Percentiles rank a stretch among this genome's conserved stretches.
Conservation (phyloP, 2,329 filamentous ascomycete species). For the Rhytidhysteron rufulum region DNA sequence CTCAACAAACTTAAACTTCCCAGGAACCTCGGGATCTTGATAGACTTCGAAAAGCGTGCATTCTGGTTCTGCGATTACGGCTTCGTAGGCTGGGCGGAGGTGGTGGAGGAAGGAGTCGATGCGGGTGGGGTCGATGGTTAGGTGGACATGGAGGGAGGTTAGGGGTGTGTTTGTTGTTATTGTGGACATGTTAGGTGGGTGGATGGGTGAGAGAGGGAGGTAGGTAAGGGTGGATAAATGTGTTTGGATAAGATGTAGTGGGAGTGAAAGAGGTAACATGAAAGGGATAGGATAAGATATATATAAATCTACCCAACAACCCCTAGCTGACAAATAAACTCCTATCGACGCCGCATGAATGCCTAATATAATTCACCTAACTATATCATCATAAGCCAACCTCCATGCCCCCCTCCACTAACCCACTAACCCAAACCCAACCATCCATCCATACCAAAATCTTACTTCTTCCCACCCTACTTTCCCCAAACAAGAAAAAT, state of each 20-base stretch:
- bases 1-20: constrained; percentile 15
- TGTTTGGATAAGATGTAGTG: not conserved
- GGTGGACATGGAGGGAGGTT: constrained; percentile 15
- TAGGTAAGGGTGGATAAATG: not conserved
- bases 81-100: constrained; percentile 39
- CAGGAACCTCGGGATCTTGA: constrained; percentile 1
- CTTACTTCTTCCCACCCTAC: no score
- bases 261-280: not conserved
- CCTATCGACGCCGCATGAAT: no score
- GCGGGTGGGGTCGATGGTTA: constrained; percentile 23
- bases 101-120: constrained; percentile 25
- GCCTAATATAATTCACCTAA: no score
- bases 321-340: no score
- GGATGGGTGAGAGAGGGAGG: not conserved
- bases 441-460: no score
- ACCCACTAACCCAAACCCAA: no score
- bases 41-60: constrained; percentile 45
- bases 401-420: no score
- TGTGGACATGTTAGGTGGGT: constrained; percentile 1
- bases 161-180: not conserved
- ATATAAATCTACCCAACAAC: no score
- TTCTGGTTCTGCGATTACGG: constrained; percentile 41
- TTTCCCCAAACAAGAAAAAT: no score
- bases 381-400: no score
- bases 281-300: not conserved